Evolutionary conservation across 208 protist species (phyloP), one percentile per base, ranked within the genome.

Genomic region (Leishmania mexicana): DNA sequence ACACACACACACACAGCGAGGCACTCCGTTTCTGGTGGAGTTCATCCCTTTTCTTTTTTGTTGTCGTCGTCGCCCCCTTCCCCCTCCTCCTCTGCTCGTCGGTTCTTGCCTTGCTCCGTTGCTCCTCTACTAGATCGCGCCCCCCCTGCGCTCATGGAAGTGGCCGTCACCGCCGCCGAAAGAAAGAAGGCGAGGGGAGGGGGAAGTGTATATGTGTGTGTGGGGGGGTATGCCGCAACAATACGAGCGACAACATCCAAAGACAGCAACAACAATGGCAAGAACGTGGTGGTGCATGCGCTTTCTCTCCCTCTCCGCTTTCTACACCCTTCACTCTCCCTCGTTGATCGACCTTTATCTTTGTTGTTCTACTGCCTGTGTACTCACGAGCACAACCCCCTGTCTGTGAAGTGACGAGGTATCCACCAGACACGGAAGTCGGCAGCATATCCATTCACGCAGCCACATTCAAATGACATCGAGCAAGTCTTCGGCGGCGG

Each of bases 401-500:
- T 21, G 51, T 54, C 15, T 54, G 15, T 54, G 51, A 21, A 13
- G 17, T 15, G 51, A 54, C 0, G 24, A 11, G 17, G 28, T 62
- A 3, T 31, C 24, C 1, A 24, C 24, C 57, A 31, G 8, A 31
- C 17, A 62, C 10, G 6, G 57, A 21, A 62, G 24, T 62, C 24
- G 28, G 28, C 24, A 62, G 24, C 57, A 62, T 31, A 62, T 31
- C 24, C 57, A 24, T 62, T 62, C n/a, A 15, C 28, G 31, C n/a
- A 68, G 31, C 28, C 8, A 68, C 21, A 19, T 53, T 19, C 28
- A 6, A 24, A 87, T 87, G 86, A n/a, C 78, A 40, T 73, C 81
- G 11, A 81, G 78, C 65, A 60, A 40, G 47, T 67, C 75, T 65
- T 79, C 64, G 7, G 82, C 82, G 28, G 87, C 88, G 68, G 87